Evolutionary conservation across 768 basidiomycete species (phyloP), one percentile per base, ranked within the genome.

Genomic region (Cystobasidium tubakii): DNA sequence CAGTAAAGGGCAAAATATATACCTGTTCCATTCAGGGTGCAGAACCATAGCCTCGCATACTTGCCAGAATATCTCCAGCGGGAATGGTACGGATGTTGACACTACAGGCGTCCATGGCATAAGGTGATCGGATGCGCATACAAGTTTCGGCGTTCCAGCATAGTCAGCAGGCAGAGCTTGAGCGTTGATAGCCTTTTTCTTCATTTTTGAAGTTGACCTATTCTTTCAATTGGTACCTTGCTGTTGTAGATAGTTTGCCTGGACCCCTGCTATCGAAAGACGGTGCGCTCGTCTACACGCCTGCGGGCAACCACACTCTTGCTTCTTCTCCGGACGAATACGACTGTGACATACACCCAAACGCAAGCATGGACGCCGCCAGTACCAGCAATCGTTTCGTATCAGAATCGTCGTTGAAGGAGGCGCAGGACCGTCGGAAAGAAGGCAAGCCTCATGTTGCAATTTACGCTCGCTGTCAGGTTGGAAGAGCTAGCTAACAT

Each of bases 241-340:
- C 42, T 42, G 42, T 17, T 42, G 42, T 42, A 7, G 42, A 42
- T 42, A 42, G 42, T 7, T 42, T 7, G 42, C 17, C 7, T 42
- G 42, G 42, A 7, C 17, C n/a, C n/a, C n/a, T n/a, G n/a, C n/a
- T n/a, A n/a, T n/a, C n/a, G n/a, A n/a, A n/a, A n/a, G n/a, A n/a
- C n/a, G n/a, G n/a, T n/a, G n/a, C n/a, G n/a, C n/a, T n/a, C n/a
- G n/a, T n/a, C n/a, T n/a, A n/a, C n/a, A n/a, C n/a, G n/a, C n/a
- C n/a, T n/a, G n/a, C n/a, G n/a, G n/a, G n/a, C n/a, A n/a, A n/a
- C 39, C 15, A 39, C 39, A 6, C 39, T 39, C 39, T 15, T 39
- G 39, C 39, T 39, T n/a, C 39, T 39, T 74, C 80, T 88, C 91
- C 39, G 6, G 39, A 6, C 7, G 7, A 39, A 39, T 39, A 39